Evolutionary conservation across 768 basidiomycete genomes (phyloP), one percentile per base, ranked within the genome.

Genomic region (Lenzites betulinus): DNA sequence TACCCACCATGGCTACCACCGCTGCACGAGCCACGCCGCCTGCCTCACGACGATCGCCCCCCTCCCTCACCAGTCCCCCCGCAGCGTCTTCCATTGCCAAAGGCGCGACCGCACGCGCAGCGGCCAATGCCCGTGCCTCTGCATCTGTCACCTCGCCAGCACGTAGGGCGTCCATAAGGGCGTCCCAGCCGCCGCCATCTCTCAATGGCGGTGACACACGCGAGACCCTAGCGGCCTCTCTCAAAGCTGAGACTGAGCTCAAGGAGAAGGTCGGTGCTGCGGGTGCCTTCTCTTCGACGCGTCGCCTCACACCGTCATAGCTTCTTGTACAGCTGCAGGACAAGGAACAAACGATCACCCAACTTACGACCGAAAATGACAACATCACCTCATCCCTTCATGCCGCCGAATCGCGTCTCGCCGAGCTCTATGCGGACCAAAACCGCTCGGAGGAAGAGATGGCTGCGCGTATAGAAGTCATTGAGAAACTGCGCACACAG

Each of bases 391-490:
- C 88, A 25, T 78, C 89, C 25, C 76, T 94, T 33, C 79, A 83
- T 68, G 72, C 81, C 35, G 87, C 90, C 30, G 92, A 93, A 72
- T 74, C 80, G n/a, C 82, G 89, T 28, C 77, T 94, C 54, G 81
- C 84, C 64, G 92, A 94, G 66, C 79, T 93, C 51, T 93, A 93
- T 69, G 78, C 87, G 13, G 92, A 94, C 65, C 92, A 93, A 71
- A 79, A 82, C 58, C 84, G 92, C 63, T 87, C 85, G 76, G 93
- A 95, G 72, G 80, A 86, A 61, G 92, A 95, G 67, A 76, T 95
- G 73, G 86, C 86, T 25, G 86, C 90, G 36, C 86, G 90, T 48
- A 86, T 92, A 65, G 92, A 94, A 66, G 85, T 94, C 38, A 77
- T 86, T 38, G 92, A 94, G 62, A 94, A 93, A 72, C 79, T 95